Base-by-base conservation (phyloP, 2,329 filamentous ascomycete species). In the Neonectria faginata region DNA sequence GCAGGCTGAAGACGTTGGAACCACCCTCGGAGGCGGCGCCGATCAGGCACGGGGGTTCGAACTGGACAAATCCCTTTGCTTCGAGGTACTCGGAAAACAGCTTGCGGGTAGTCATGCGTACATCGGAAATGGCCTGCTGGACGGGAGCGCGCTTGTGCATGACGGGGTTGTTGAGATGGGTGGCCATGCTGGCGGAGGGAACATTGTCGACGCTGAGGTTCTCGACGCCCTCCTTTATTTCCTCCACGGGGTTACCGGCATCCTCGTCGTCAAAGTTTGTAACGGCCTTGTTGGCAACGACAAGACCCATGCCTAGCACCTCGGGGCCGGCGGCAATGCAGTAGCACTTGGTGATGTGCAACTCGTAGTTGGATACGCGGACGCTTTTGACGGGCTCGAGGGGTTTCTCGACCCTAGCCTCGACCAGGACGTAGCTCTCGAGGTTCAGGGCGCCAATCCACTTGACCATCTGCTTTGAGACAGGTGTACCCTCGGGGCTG, bases 381-480 rank as follows among this genome's bases (percentile, higher is more conserved):
- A 92, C 92, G 75, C 92, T 96, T 82, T 97, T 96, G 78, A 98
- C 92, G 3, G 93, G 92, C 76, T 97, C 93, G 22, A 91, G 86
- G 0, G 94, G 92, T 81, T 91, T 91, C 84, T 94, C 88, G 57
- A 98, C 90, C 33, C 86, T 82, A 70, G 91, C 96, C 75, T 97
- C 92, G 65, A 97, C 89, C 44, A 90, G 83, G 27, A 97, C 89
- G 72, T 92, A 94, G 72, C 91, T 93, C 84, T 97, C 95, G 50
- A 91, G 85, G 75, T 88, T 91, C 70, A 97, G 81, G 47, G 83
- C 86, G 52, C 88, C 88, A 54, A 91, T 89, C 88, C 92, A 98
- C 83, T 98, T 98, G 77, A 97, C 92, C 95, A 98, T 98, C 80
- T 92, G 93, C 78, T 90, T 91, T 67, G 88, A 92, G 41, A 94